Evolutionary conservation across 140 eudicot genomes (phyloP), one percentile per base, ranked within the genome.

Genomic region (Flaveria floridana): DNA sequence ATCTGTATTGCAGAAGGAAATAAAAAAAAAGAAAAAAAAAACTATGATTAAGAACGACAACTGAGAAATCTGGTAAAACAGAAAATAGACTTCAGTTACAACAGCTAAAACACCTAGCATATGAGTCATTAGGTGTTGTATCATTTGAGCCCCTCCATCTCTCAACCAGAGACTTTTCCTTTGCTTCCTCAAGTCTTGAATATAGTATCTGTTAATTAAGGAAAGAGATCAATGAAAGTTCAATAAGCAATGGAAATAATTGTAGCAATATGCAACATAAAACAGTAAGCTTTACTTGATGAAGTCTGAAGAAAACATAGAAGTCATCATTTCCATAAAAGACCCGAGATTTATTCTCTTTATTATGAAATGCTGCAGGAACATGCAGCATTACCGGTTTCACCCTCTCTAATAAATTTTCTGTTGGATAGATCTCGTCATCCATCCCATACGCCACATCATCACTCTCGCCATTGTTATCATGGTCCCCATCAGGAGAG

Each of bases 241-340:
- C 18, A 51, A 67, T 34, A 59, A 12, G 34, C 9, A 69, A 70
- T 48, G 14, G 48, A 41, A 63, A 65, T 28, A 62, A 47, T 4
- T 28, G 21, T 23, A 70, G 37, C 4, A 61, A 61, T 20, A 59
- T 69, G 55, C 12, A 67, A 18, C 63, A 41, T 47, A 72, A 59
- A 44, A 61, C 41, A 48, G 25, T 41, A 34, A 77, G 66, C 64
- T 78, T 80, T 82, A 94, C 99, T 80, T 88, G 92, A 85, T 94
- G 99, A 78, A 94, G 96, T 82, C 99, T 84, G 83, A 90, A 86
- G 79, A 94, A 91, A 73, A 94, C 87, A 85, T 90, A 90, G 73
- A 90, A 88, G 57, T 91, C 90, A 74, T 94, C 97, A 81, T 86
- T 91, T 73, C 92, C 97, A 80, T 94, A 94, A 68, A 94, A 91